A percentile compares a stretch with the other conserved stretches of the same genome.
Evolutionary conservation across 2,329 filamentous ascomycete genomes (phyloP).

Genomic region (Aureobasidium lini): DNA sequence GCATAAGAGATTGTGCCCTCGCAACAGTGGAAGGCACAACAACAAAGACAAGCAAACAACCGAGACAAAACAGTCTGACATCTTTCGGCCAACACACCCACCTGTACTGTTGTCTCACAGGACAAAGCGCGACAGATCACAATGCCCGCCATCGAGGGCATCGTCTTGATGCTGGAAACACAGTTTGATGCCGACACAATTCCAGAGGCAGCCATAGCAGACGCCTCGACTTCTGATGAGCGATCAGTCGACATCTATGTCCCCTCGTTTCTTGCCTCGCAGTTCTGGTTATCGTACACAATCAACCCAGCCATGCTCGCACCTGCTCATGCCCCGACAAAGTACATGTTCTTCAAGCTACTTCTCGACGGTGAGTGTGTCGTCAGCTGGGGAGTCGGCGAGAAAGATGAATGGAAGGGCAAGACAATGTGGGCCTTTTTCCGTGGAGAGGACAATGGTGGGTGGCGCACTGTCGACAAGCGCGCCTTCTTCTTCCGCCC

Average conservation of each 20-base stretch:
- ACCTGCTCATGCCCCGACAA: not conserved
- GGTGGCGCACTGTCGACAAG: constrained; percentile 32
- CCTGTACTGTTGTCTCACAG: not conserved
- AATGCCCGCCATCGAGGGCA: constrained; percentile 6
- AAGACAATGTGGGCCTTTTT: constrained; percentile 40
- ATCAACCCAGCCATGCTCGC: constrained; percentile 6
- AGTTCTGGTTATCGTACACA: constrained; percentile 39
- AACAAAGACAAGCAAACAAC: not conserved
- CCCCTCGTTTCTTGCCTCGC: constrained; percentile 28
- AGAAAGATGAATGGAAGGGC: constrained; percentile 35
- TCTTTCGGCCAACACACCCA: not conserved
- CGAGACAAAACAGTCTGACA: not conserved
- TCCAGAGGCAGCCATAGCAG: not conserved
- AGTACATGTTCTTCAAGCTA: constrained; percentile 40
- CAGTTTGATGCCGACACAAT: constrained; percentile 12
- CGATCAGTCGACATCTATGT: constrained; percentile 27
- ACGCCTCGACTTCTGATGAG: not conserved
- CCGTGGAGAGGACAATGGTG: constrained; percentile 24
- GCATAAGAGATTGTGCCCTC: not conserved
- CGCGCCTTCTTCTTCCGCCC: constrained; percentile 33
- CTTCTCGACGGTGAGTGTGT: constrained; percentile 33
- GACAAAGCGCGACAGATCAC: not conserved
- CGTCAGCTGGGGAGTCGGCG: constrained; percentile 38
- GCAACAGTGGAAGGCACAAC: not conserved
- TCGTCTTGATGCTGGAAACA: constrained; percentile 1